These are phyloP conservation scores for Globisporangium orthogonon DNA, from an alignment of 352 stramenopile genomes.

Conservation along the genomic window DNA sequence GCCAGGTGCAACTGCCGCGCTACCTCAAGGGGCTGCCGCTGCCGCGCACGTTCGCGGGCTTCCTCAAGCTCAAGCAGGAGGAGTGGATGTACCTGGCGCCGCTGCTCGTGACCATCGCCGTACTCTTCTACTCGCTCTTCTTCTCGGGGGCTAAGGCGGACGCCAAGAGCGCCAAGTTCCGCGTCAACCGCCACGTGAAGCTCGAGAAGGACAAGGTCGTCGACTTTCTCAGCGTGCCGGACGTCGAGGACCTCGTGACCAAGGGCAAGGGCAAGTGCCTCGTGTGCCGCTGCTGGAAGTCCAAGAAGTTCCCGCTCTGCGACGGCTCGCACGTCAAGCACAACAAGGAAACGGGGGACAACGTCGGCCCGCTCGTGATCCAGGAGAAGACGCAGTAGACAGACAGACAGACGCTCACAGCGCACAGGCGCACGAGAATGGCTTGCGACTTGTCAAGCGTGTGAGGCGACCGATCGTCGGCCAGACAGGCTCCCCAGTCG, in stretches of 20 bases:
- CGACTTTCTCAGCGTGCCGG: constrained; percentile 50
- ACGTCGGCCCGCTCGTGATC: constrained; percentile 73
- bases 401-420: background rate
- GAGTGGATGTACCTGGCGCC: constrained; percentile 82
- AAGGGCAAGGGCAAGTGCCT: constrained; percentile 79
- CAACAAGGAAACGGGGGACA: constrained; percentile 86
- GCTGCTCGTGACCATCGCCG: constrained; percentile 68
- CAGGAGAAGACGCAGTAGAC: constrained; percentile 33
- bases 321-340: constrained; percentile 79
- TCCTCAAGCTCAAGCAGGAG: constrained; percentile 81
- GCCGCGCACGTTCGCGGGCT: constrained; percentile 73
- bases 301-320: constrained; percentile 84
- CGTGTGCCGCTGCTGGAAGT: constrained; percentile 86
- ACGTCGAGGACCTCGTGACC: constrained; percentile 73
- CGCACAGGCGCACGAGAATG: background rate
- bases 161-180: constrained; percentile 34
- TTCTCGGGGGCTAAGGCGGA: constrained; percentile 32
- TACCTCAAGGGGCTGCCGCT: constrained; percentile 82
- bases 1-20: constrained; percentile 56
- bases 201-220: constrained; percentile 84
- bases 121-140: constrained; percentile 71
- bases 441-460: background rate
- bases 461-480: no score
- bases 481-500: no score
- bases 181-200: constrained; percentile 61